A percentile compares a stretch with the other conserved stretches of the same genome.
These are phyloP conservation scores for Copromyces sp. DNA, from an alignment of 495 filamentous ascomycete species.

Conservation along the genomic window DNA sequence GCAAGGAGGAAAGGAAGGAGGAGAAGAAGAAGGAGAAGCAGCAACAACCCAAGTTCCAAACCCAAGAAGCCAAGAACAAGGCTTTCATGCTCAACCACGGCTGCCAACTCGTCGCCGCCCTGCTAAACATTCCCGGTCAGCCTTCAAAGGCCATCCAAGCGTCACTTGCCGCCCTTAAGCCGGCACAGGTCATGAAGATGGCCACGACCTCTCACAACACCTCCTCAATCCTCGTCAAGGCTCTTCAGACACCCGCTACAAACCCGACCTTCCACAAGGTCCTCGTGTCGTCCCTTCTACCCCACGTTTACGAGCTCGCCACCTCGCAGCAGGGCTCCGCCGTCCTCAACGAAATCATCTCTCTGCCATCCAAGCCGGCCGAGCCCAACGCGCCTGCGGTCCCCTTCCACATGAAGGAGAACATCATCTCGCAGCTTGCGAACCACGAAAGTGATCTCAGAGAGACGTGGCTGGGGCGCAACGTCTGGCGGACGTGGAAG, in stretches of 20 bases:
- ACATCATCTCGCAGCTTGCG: constrained; percentile 34
- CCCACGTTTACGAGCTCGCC: constrained; percentile 53
- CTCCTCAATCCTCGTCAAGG: constrained; percentile 60
- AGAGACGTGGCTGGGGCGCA: constrained; percentile 64
- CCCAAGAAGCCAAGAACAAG: constrained; percentile 28
- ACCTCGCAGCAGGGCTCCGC: constrained; percentile 62
- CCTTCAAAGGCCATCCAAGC: constrained; percentile 32
- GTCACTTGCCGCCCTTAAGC: constrained; percentile 28
- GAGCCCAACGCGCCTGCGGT: constrained; percentile 25
- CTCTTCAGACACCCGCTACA: constrained; percentile 49
- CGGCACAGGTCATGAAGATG: constrained; percentile 27
- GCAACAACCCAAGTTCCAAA: constrained; percentile 15
- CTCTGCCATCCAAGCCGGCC: constrained; percentile 38
- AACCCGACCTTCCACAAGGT: constrained; percentile 44
- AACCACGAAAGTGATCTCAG: constrained; percentile 53
- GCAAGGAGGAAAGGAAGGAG: neutral
- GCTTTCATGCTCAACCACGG: constrained; percentile 34
- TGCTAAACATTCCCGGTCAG: constrained; percentile 32
- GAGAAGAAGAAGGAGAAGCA: constrained; percentile 3
- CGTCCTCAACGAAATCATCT: constrained; percentile 69
- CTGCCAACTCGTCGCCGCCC: constrained; percentile 29
- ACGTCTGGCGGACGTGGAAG: constrained; percentile 85
- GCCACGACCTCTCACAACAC: constrained; percentile 29
- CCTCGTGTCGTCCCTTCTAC: constrained; percentile 36
- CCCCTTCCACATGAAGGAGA: constrained; percentile 45